phyloP scores from a whole-genome alignment of 345 rosid genomes.

The Salix brachista region DNA sequence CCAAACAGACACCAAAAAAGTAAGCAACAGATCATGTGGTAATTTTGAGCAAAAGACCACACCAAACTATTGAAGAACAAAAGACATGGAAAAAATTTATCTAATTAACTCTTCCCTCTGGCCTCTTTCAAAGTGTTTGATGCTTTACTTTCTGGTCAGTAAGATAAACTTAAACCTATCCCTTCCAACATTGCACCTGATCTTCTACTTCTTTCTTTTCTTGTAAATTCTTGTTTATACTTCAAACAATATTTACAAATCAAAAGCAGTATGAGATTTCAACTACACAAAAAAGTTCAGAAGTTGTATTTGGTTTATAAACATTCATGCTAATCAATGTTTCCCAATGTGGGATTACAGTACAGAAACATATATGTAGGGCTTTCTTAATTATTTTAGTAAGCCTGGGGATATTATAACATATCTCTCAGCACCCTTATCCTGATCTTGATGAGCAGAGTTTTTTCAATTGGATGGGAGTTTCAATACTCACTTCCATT shows the following conservation, averaged over 20 bases:
- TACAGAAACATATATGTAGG: background rate
- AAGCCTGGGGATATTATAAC: background rate
- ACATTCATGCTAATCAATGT: background rate
- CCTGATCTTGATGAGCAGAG: background rate
- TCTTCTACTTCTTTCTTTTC: background rate
- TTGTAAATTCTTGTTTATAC: background rate
- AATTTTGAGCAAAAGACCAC: too few species aligned
- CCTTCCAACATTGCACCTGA: background rate
- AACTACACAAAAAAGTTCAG: background rate
- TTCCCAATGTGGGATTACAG: background rate
- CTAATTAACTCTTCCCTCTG: too few species aligned
- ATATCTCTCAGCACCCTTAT: background rate
- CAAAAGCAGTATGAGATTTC: background rate
- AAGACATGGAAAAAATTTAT: too few species aligned
- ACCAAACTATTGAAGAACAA: too few species aligned
- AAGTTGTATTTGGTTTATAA: background rate
- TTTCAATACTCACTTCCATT: background rate
- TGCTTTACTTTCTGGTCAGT: too few species aligned
- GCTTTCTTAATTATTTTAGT: background rate
- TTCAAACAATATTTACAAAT: background rate
- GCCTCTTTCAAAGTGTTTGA: too few species aligned
- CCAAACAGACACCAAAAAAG: too few species aligned
- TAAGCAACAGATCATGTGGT: too few species aligned
- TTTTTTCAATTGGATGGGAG: background rate
- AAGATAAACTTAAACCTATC: too few species aligned